Evolutionary conservation across 1,284 basidiomycete species (phyloP), one percentile per base, ranked within the genome.

Genomic region (Pascua sp.): DNA sequence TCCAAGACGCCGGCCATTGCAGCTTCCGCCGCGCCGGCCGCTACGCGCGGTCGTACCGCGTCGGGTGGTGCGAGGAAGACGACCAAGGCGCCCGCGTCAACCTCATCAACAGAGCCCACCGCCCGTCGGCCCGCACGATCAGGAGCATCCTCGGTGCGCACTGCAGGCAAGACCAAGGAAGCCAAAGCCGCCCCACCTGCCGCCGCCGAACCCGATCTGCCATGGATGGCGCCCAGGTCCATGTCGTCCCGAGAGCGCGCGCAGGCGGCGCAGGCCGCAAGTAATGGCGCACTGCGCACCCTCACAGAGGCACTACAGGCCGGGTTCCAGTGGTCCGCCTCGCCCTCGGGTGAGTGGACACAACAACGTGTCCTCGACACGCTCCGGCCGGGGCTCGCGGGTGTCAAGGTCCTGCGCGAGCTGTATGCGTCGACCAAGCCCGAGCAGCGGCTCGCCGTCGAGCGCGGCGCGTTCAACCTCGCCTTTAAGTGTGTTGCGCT

Each of bases 371-470:
- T 50, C 24, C 48, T 54, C 24, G 37, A 56, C 11, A 24, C 32
- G 50, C 16, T 54, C 61, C 8, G 50, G 41, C 12, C 55, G 36
- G 38, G 61, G 49, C 32, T 50, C 42, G 39, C 47, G 16, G 47
- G 67, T 47, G 15, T 62, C 66, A 40, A 54, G 32, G 51, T 68
- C 61, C 13, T 59, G 64, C 62, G 61, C 61, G 56, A 62, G 56
- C 24, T 57, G 64, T 49, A 61, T 63, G 24, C 51, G 47, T 11
- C 47, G 46, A 9, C 60, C 56, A 16, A 15, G 45, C 59, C 57
- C 9, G 41, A 49, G 4, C 68, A 67, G 47, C 63, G 59, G 0
- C 17, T 67, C n/a, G 65, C 69, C 12, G 56, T 73, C 17, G 70
- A 75, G 53, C 65, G 59, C 40, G 63, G 60, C 1, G 57, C 57